These are phyloP conservation scores for Penicillium sp. DNA, from an alignment of 2,329 filamentous ascomycete species.

Conservation along the genomic window DNA sequence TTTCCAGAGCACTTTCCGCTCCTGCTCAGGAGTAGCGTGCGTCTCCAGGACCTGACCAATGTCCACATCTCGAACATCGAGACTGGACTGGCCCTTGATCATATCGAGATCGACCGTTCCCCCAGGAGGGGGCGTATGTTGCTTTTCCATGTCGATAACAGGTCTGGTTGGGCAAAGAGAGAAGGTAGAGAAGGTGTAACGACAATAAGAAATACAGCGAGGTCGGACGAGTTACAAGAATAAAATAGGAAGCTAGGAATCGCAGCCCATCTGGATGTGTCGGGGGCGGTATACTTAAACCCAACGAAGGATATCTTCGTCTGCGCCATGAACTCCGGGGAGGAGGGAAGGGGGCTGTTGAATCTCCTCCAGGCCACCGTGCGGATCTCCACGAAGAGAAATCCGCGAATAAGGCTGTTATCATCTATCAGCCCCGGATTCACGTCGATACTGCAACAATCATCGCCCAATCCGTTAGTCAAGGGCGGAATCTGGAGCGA, in stretches of 20 bases:
- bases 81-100: constrained; percentile 14
- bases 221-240: too few species aligned
- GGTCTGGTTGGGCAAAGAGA: neutral
- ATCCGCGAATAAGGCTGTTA: neutral
- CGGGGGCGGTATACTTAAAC: neutral
- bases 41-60: constrained; percentile 31
- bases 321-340: neutral
- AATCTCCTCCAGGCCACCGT: neutral
- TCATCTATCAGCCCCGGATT: neutral
- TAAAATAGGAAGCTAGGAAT: too few species aligned
- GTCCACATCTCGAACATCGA: constrained; percentile 28
- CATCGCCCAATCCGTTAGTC: neutral
- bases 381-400: neutral
- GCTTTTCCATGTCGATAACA: constrained; percentile 22
- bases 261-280: neutral
- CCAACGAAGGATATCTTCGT: neutral
- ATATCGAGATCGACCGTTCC: constrained; percentile 20
- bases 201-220: too few species aligned
- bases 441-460: neutral
- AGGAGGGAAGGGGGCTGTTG: neutral
- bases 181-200: neutral
- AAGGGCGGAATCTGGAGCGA: neutral
- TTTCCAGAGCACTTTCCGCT: constrained; percentile 30
- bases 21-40: constrained; percentile 25
- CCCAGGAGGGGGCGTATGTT: constrained; percentile 6